Conservation (phyloP, 257 asterid genomes). For the Penstemon newberryi region DNA sequence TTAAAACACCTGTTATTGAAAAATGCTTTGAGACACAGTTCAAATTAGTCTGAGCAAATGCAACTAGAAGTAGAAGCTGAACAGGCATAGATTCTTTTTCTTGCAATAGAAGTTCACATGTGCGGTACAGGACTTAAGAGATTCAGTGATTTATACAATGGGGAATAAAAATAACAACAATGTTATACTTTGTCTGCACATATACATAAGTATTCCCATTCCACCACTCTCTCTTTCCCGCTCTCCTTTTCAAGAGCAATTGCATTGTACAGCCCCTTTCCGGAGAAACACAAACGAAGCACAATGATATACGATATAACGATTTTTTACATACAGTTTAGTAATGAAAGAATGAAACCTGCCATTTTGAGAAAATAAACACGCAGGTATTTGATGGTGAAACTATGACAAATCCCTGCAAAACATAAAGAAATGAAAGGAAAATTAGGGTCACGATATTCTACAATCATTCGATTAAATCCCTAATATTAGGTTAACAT, state of each 20-base stretch:
- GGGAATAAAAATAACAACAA: conserved; percentile 3
- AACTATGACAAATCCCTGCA: conserved; percentile 44
- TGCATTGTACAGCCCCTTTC: conserved; percentile 30
- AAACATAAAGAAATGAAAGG: conserved; percentile 12
- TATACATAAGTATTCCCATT: conserved; percentile 19
- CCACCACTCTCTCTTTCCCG: not conserved
- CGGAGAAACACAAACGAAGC: conserved; percentile 31
- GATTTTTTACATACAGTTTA: conserved; percentile 51
- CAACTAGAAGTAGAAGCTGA: no score
- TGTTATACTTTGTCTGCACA: conserved; percentile 7
- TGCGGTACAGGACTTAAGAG: not conserved
- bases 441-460: not conserved
- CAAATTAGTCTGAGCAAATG: no score
- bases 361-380: conserved; percentile 36
- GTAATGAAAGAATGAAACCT: conserved; percentile 58
- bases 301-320: conserved; percentile 31
- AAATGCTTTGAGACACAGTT: no score
- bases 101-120: no score
- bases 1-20: no score
- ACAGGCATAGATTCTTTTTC: no score
- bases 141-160: not conserved
- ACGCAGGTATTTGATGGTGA: conserved; percentile 36
- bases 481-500: not conserved
- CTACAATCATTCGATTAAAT: not conserved
- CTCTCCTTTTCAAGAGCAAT: conserved; percentile 17